Percentiles rank a stretch among this genome's conserved stretches.
These are phyloP conservation scores for Candida tetrigidarum DNA, from an alignment of 1,139 yeast genomes.

Conservation along the genomic window DNA sequence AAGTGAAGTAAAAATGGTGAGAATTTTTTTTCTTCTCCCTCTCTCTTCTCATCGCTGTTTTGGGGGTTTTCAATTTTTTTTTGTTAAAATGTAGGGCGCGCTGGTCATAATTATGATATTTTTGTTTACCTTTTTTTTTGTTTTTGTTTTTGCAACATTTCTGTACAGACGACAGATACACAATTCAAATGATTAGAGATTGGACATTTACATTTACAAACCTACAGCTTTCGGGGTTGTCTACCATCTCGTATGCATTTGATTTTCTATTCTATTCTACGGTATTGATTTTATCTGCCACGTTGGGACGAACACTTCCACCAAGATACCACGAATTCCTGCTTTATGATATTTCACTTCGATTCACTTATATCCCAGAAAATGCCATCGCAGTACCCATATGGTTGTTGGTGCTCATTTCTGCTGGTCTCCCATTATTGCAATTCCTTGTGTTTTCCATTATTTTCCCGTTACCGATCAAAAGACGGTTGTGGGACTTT, in stretches of 20 bases:
- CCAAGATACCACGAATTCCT: constrained; percentile 50
- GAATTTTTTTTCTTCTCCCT: neutral
- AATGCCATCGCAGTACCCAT: constrained; percentile 35
- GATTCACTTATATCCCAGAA: constrained; percentile 40
- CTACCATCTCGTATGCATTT: constrained; percentile 34
- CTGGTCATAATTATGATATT: neutral
- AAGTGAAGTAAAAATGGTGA: neutral
- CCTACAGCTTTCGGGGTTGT: constrained; percentile 25
- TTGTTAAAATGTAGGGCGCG: constrained; percentile 4
- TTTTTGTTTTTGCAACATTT: constrained; percentile 5
- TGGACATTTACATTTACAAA: constrained; percentile 15
- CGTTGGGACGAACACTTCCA: constrained; percentile 35
- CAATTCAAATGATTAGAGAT: constrained; percentile 12
- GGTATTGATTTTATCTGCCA: constrained; percentile 26
- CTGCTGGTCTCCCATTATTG: constrained; percentile 38
- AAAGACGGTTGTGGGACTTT: constrained; percentile 46
- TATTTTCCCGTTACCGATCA: constrained; percentile 19
- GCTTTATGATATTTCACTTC: constrained; percentile 31
- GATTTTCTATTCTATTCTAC: constrained; percentile 39
- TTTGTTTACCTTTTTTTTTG: neutral
- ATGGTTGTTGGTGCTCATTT: constrained; percentile 29
- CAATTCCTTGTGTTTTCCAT: constrained; percentile 29
- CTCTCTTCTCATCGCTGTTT: neutral
- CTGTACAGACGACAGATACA: too few relatives aligned
- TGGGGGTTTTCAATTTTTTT: too few relatives aligned